Evolutionary conservation across 768 basidiomycete species (phyloP), one percentile per base, ranked within the genome.

Genomic region (Arthromyces matolae): DNA sequence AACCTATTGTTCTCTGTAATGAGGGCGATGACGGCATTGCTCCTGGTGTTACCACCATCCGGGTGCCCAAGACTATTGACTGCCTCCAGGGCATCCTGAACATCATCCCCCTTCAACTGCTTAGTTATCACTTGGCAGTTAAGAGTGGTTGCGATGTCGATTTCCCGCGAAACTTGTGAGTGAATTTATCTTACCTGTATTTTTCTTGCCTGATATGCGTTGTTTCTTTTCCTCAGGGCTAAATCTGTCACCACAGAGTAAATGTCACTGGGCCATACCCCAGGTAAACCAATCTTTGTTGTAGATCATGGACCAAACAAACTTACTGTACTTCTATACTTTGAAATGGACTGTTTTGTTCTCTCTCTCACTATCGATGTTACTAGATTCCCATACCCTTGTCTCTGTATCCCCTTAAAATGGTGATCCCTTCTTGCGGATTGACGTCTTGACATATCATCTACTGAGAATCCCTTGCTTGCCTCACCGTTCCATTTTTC

Each of bases 61-160:
- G 95, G 14, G 91, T 98, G 7, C 96, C 95, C 45, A 81, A 81
- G 71, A 96, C 95, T 2, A 84, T 95, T 51, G 96, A 98, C 68
- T 92, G 84, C 59, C 71, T 98, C 43, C 96, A 99, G 71, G 96
- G 96, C 18, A 65, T 99, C 57, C 71, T 99, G 68, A 99, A 98
- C 73, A 88, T 99, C 68, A 86, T 98, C 48, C 96, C 96, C 32
- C 77, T 99, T 52, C 96, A 98, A 65, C 76, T 99, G 52, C 77
- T 98, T 50, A 92, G 89, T 54, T 99, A 99, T 70, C 94, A 98
- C 72, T 72, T 99, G 52, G 95, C 95, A 3, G 84, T 98, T 59
- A 87, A 80, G 75, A 93, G 93, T 64, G 96, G 94, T 25, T 93
- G 90, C 55, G 95, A 98, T 64, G 95, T 98, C 57, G 95, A 99